A percentile compares a stretch with the other conserved stretches of the same genome.
These are phyloP conservation scores for Phylloporus sp. DNA, from an alignment of 768 basidiomycete genomes.

Conservation along the genomic window DNA sequence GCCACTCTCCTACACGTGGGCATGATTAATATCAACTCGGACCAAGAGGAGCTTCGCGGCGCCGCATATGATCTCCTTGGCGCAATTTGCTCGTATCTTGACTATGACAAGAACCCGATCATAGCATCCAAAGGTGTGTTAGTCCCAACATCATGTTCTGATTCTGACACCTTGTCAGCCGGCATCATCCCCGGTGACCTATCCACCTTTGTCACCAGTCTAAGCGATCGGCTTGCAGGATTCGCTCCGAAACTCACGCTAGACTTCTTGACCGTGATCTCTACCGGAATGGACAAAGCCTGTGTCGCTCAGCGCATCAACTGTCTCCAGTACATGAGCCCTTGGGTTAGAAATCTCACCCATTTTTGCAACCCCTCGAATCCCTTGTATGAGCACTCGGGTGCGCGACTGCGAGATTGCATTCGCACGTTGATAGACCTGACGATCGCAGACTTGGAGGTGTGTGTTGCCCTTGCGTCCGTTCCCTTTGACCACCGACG, in stretches of 20 bases:
- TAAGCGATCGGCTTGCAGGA: slow-evolving; percentile 68
- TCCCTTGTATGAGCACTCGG: slow-evolving; percentile 64
- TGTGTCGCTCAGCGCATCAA: slow-evolving; percentile 52
- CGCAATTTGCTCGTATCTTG: slow-evolving; percentile 71
- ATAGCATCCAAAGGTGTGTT: slow-evolving; percentile 62
- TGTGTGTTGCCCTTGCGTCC: slow-evolving; percentile 33
- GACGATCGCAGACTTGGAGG: slow-evolving; percentile 69
- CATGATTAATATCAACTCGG: slow-evolving; percentile 68
- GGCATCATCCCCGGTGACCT: slow-evolving; percentile 68
- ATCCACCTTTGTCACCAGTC: slow-evolving; percentile 51
- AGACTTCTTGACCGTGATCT: slow-evolving; percentile 86
- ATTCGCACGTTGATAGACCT: slow-evolving; percentile 74
- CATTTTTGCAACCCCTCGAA: slow-evolving; percentile 65
- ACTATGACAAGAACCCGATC: slow-evolving; percentile 68
- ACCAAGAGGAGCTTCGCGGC: slow-evolving; percentile 70
- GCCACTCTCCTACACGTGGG: slow-evolving; percentile 85
- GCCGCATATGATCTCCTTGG: slow-evolving; percentile 78
- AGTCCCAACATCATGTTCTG: background rate
- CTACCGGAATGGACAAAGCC: slow-evolving; percentile 52
- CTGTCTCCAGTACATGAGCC: slow-evolving; percentile 77
- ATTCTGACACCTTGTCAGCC: slow-evolving; percentile 35
- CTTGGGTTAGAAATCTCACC: slow-evolving; percentile 83
- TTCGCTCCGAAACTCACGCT: slow-evolving; percentile 80
- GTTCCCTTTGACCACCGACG: slow-evolving; percentile 1
- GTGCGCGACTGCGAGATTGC: slow-evolving; percentile 72